Percentiles rank a stretch among this genome's conserved stretches.
phyloP scores from a whole-genome alignment of 1,139 yeast genomes.

The Pichia sp. region DNA sequence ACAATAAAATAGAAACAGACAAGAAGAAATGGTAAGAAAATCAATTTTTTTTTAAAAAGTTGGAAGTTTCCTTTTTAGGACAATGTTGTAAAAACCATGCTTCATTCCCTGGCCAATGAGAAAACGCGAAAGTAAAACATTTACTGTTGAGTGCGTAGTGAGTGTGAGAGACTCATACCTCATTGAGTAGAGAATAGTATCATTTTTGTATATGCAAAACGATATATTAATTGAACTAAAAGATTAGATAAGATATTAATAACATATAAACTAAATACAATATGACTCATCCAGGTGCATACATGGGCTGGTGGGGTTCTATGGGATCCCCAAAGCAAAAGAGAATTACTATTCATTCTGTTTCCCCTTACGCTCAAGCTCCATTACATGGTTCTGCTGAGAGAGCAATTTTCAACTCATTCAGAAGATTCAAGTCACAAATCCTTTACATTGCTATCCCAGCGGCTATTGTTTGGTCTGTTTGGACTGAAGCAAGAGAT shows the following conservation, averaged over 20 bases:
- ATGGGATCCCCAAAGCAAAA: conserved; percentile 77
- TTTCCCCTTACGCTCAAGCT: conserved; percentile 89
- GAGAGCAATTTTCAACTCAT: conserved; percentile 85
- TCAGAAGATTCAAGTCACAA: conserved; percentile 91
- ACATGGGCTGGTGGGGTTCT: conserved; percentile 98
- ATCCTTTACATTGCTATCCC: conserved; percentile 75
- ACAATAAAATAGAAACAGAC: conserved; percentile 15
- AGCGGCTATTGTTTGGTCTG: conserved; percentile 69
- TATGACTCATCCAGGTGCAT: conserved; percentile 58
- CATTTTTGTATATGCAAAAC: too few species aligned
- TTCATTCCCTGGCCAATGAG: too few species aligned
- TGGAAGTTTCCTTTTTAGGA: too few species aligned
- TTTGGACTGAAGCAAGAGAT: conserved; percentile 85
- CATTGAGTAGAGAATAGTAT: too few species aligned
- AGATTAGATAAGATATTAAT: too few species aligned
- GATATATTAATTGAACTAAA: too few species aligned
- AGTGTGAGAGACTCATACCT: too few species aligned
- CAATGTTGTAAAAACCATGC: too few species aligned
- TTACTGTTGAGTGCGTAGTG: too few species aligned
- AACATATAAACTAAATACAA: background rate
- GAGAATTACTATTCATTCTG: conserved; percentile 77
- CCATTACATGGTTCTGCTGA: conserved; percentile 85
- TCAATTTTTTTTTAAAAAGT: too few species aligned
- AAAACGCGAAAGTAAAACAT: too few species aligned
- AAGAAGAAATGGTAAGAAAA: too few species aligned